These are phyloP conservation scores for Liquidambar formosana DNA, from an alignment of 164 flowering plant genomes.

Conservation along the genomic window DNA sequence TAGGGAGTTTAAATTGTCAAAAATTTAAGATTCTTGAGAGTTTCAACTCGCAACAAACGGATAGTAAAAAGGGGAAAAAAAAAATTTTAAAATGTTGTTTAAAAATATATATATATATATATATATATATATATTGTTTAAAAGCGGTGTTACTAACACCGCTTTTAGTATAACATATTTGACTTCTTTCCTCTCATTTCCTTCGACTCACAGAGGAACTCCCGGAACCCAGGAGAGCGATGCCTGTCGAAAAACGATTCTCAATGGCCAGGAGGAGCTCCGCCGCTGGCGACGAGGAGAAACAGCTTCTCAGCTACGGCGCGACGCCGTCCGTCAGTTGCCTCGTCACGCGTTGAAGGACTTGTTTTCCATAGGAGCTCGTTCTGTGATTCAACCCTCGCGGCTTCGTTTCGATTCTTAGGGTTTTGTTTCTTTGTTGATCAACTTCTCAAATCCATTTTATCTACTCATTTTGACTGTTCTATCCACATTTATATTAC, in stretches of 20 bases:
- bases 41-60: no score
- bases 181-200: not conserved
- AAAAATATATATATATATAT: no score
- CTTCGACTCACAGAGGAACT: not conserved
- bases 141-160: no score
- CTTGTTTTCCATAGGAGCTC: constrained; percentile 55
- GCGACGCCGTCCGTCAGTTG: constrained; percentile 40
- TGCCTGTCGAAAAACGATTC: not conserved
- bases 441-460: not conserved
- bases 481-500: no score
- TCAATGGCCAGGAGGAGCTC: not conserved
- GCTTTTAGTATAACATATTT: no score
- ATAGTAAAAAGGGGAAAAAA: no score
- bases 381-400: constrained; percentile 8
- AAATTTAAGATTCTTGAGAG: no score
- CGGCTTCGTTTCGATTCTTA: not conserved
- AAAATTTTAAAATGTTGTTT: no score
- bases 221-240: not conserved
- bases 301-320: constrained; percentile 13
- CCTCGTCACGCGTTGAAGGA: constrained; percentile 51
- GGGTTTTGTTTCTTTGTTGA: not conserved
- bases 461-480: no score
- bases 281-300: constrained; percentile 15
- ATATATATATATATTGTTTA: no score
- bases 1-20: no score